Evolutionary conservation across 2,329 filamentous ascomycete genomes (phyloP), one percentile per base, ranked within the genome.

Genomic region (Tolypocladium sp.): DNA sequence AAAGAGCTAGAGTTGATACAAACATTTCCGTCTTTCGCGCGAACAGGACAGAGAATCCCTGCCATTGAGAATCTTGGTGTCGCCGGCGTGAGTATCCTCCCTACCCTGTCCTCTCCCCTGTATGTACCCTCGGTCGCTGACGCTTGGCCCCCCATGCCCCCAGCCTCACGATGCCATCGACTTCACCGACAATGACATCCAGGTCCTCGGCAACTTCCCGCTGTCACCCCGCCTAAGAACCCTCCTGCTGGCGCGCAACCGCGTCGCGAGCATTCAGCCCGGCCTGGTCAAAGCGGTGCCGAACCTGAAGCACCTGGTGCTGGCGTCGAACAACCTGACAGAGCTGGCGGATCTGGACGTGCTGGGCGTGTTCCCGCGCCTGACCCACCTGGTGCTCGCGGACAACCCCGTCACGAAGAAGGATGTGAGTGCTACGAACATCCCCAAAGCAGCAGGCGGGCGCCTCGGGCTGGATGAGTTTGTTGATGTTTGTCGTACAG

Each of bases 171-270:
- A 97, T 79, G 87, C 91, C 65, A 95, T 99, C 81, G 94, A 99
- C 78, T 88, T 99, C 69, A 97, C 94, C 75, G 94, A 99, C 81
- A 99, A 99, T 75, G 92, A 97, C 76, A 93, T 99, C 70, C 86
- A 90, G 67, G 81, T 88, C 56, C 84, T 99, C 63, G 88, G 87
- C 65, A 97, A 97, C 78, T 96, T 99, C 73, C 94, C 94, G 4
- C 85, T 96, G 56, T 93, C 90, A 59, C 92, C 91, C 53, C 89
- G 94, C 66, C 81, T 97, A 68, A 89, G 86, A 67, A 96, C 91
- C 25, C 84, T 99, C 49, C 86, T 99, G 55, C 84, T 96, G 58
- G 92, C 92, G 58, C 87, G 92, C 64, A 99, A 99, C 77, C 88
- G 94, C 66, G 82, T 99, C 70, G 80, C 87, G 60, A 85, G 82